Base-by-base conservation (phyloP, 169 alveolate species). In the Plasmodium cynomolgi region DNA sequence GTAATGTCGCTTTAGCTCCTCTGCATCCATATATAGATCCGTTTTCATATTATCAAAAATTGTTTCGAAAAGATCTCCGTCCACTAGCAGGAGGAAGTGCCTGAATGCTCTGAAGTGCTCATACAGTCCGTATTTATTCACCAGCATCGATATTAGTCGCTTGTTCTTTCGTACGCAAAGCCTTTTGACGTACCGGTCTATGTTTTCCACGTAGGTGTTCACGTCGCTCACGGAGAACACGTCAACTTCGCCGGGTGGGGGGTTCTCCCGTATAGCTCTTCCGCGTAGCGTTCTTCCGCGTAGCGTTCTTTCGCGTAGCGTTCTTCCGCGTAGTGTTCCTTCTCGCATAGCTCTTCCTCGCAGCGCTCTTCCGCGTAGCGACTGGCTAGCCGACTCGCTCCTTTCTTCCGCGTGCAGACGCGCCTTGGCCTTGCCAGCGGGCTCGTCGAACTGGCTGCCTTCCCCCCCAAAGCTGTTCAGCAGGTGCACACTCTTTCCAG, bases 1-100 rank as follows among this genome's bases (percentile, higher is more conserved):
- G 39, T 90, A 81, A 80, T 90, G 90, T 58, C 91, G 62, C 71
- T 90, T 90, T 23, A 90, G 72, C 47, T 90, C 94, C 41, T 90
- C 94, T 41, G 91, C 94, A 74, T 90, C 82, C 94, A 90, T 90
- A 26, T 90, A 90, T n/a, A 90, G 83, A 33, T 90, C 94, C 13
- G 83, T 80, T 26, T 90, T 90, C 94, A 90, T 90, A 31, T 62
- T 90, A 13, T 90, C 94, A 80, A 90, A 90, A 20, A 90, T 80
- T 0, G 88, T 90, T 79, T 90, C 94, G 44, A 90, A 90, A 31
- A 90, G 44, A 47, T 90, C 91, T 13, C 94, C 94, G 68, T 90
- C 94, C 11, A 90, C 94, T 58, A 90, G 71, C 8, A 90, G 34
- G 15, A 90, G 82, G 33, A 90, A 90, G 44, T 90, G 91, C 3